Evolutionary conservation across 2,329 filamentous ascomycete species (phyloP), one percentile per base, ranked within the genome.

Genomic region (Alternaria panax): DNA sequence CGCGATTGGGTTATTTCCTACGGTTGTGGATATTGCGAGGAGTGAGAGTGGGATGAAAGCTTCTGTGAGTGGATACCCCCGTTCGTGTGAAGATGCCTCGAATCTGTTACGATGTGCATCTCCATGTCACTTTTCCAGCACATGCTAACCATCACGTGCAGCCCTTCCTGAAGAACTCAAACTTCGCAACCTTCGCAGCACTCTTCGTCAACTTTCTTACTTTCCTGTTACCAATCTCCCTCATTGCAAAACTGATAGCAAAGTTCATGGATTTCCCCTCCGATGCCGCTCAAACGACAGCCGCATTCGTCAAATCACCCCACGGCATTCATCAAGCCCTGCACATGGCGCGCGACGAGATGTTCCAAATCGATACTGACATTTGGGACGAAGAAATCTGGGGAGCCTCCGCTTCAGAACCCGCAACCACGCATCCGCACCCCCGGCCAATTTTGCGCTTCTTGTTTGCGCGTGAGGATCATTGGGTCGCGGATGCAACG

Each of bases 401-500:
- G 87, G 86, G 86, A 1, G 79, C 81, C 20, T 75, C 78, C 1
- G 62, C 72, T 45, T 58, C 54, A 5, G 60, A 56, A 42, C 62
- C 64, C 5, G 32, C 64, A 32, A 58, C 68, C 7, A 36, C 59
- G 30, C 66, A 74, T 40, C 64, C 69, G 16, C 69, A 78, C 45
- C 70, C 79, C 7, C 72, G 80, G 2, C 77, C 82, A 3, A 81
- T 80, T 51, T 62, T 89, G 41, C 82, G 83, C 51, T 87, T 89
- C 68, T 83, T 87, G 64, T 89, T 87, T 72, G 86, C 84, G 1
- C 77, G 82, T 34, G 77, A 84, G 47, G 87, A 89, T 68, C 85
- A 87, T 67, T 89, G 87, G 87, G 84, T 89, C 25, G 85, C 86
- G 1, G 80, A 86, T 62, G 76, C 80, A 66, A 87, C 86, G 28